Conservation (phyloP, 345 rosid species). For the Microthlaspi erraticum region DNA sequence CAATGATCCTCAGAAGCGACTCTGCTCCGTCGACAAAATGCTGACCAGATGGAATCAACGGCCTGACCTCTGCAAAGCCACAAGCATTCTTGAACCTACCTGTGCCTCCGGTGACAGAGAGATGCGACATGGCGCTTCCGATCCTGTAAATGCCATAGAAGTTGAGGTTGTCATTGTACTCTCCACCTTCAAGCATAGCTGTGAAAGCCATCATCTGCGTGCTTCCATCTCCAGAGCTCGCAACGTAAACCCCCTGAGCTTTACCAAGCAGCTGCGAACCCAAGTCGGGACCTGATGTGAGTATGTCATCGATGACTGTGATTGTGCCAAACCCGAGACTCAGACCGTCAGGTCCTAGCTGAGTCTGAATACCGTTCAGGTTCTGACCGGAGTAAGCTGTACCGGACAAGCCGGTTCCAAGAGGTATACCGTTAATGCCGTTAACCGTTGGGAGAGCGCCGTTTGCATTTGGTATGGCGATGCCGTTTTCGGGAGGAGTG, state of each 20-base stretch:
- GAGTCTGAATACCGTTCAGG: constrained; percentile 65
- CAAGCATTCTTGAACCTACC: constrained; percentile 72
- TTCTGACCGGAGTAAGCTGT: constrained; percentile 56
- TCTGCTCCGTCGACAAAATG: constrained; percentile 74
- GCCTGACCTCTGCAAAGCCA: constrained; percentile 77
- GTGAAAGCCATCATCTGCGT: constrained; percentile 98
- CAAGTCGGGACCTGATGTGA: constrained; percentile 78
- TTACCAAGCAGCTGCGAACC: constrained; percentile 80
- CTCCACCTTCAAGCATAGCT: constrained; percentile 90
- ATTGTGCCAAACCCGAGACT: constrained; percentile 90
- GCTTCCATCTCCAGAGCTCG: constrained; percentile 80
- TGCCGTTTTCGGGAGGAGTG: constrained; percentile 64
- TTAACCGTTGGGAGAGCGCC: constrained; percentile 88
- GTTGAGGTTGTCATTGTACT: constrained; percentile 87
- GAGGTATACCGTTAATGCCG: constrained; percentile 79
- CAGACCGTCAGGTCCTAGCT: constrained; percentile 83
- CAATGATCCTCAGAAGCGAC: constrained; percentile 66
- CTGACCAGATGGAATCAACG: constrained; percentile 82
- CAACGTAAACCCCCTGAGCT: constrained; percentile 92
- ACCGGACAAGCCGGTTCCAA: constrained; percentile 92
- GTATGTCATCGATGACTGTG: constrained; percentile 81
- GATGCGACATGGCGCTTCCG: constrained; percentile 71
- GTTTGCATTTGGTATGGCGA: constrained; percentile 85
- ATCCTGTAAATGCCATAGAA: constrained; percentile 80
- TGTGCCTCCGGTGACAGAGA: constrained; percentile 89